Evolutionary conservation across 805 yeast species (phyloP), one percentile per base, ranked within the genome.

Genomic region (Spathaspora gorwiae): DNA sequence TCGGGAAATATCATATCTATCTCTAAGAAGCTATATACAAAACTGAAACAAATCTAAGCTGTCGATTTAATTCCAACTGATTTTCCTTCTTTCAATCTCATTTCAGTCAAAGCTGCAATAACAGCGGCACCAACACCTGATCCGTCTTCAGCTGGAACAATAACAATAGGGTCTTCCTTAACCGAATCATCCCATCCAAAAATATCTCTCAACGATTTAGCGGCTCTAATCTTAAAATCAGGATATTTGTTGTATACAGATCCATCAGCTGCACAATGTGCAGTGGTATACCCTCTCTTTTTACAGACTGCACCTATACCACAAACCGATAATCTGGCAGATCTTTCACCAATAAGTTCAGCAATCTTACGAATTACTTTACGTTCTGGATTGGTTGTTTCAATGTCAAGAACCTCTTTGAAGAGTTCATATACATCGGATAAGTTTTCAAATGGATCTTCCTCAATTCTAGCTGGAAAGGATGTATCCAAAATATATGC

Each of bases 71-170:
- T 14, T 29, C 92, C 92, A 49, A 86, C 83, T 50, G 88, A 80
- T 59, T 76, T 66, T 39, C 92, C 92, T 49, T 78, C 74, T 53
- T 72, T 75, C 59, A 84, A 73, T 73, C 99, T 84, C 65, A 80
- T 76, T 66, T 85, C 80, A 47, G 98, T 85, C 67, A 92, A 79
- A 37, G 98, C 97, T 45, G 99, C 98, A 70, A 94, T 92, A 58
- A 92, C 79, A 43, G 98, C 99, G 46, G 99, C 99, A 64, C 99
- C 99, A 40, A 88, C 97, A 73, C 98, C 98, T 34, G 94, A 85
- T 58, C 99, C 99, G 72, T 94, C 99, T 72, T 92, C 97, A 53
- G 99, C 98, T 47, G 95, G 87, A 35, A 84, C 87, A 55, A 90
- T 81, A 52, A 76, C 70, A 60, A 94, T 83, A 53, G 98, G 98